Conservation (phyloP, 305 asterid species). For the Fraxinus velutina region DNA sequence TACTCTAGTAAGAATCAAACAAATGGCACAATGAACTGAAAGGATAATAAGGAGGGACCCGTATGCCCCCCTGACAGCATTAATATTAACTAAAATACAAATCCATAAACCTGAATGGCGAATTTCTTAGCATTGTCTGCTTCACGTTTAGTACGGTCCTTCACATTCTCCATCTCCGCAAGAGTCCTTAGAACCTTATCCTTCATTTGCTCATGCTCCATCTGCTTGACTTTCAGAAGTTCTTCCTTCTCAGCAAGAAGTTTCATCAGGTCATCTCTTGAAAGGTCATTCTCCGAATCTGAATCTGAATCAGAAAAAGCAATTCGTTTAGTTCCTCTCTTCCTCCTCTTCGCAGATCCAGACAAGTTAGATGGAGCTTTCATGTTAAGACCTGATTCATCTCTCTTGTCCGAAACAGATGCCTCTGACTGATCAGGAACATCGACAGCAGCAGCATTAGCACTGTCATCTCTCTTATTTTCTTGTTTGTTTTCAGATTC, state of each 20-base stretch:
- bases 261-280: conserved; percentile 78
- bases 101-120: conserved; percentile 68
- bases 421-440: conserved; percentile 12
- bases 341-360: conserved; percentile 29
- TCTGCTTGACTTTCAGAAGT: conserved; percentile 46
- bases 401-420: conserved; percentile 35
- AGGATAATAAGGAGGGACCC: background rate
- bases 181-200: conserved; percentile 71
- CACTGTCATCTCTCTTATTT: conserved; percentile 25
- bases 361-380: conserved; percentile 24
- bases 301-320: conserved; percentile 49
- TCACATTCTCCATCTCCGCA: conserved; percentile 89
- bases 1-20: conserved; percentile 13
- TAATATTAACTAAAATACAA: background rate
- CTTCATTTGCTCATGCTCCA: conserved; percentile 63
- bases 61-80: background rate
- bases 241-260: conserved; percentile 69
- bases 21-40: background rate
- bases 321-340: conserved; percentile 37
- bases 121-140: conserved; percentile 83
- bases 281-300: conserved; percentile 60
- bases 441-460: conserved; percentile 26
- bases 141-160: conserved; percentile 79
- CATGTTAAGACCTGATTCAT: conserved; percentile 50
- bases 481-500: conserved; percentile 35